These are phyloP conservation scores for Alternaria incomplexa DNA, from an alignment of 2,329 filamentous ascomycete species.

Conservation along the genomic window DNA sequence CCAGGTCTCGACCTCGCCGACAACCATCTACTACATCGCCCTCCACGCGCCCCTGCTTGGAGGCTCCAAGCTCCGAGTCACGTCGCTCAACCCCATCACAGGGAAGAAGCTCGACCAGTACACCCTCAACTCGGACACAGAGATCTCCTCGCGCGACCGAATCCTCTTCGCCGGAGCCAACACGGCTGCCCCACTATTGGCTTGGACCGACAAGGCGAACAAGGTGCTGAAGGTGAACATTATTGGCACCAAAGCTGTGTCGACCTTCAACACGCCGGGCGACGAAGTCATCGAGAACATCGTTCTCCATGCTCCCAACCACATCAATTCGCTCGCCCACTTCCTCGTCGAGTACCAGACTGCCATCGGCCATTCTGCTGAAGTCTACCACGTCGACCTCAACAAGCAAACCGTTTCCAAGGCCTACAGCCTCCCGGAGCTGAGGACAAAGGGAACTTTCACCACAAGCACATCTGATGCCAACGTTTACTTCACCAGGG, in stretches of 20 bases:
- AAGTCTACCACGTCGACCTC: slow-evolving; percentile 83
- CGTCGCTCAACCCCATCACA: slow-evolving; percentile 72
- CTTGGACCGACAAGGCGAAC: slow-evolving; percentile 71
- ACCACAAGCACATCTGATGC: slow-evolving; percentile 77
- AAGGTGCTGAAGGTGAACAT: slow-evolving; percentile 74
- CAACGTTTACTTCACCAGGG: slow-evolving; percentile 87
- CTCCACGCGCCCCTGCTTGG: slow-evolving; percentile 69
- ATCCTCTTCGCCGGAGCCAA: slow-evolving; percentile 79
- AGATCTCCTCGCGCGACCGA: slow-evolving; percentile 68
- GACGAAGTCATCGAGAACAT: slow-evolving; percentile 57
- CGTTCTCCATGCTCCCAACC: slow-evolving; percentile 74
- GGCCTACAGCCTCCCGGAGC: slow-evolving; percentile 77
- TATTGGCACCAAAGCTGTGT: slow-evolving; percentile 58
- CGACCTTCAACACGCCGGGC: slow-evolving; percentile 53
- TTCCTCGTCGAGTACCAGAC: slow-evolving; percentile 85
- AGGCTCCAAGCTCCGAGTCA: slow-evolving; percentile 78
- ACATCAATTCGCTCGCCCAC: slow-evolving; percentile 74
- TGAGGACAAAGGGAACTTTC: slow-evolving; percentile 75
- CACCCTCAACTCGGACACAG: slow-evolving; percentile 73
- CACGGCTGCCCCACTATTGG: slow-evolving; percentile 74
- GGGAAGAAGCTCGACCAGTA: slow-evolving; percentile 77
- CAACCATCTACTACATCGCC: slow-evolving; percentile 76
- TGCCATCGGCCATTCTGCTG: slow-evolving; percentile 73
- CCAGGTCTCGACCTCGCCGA: slow-evolving; percentile 74
- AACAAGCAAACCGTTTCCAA: slow-evolving; percentile 73